Base-by-base conservation (phyloP, 2,329 filamentous ascomycete species). In the Colletotrichum coccodes region DNA sequence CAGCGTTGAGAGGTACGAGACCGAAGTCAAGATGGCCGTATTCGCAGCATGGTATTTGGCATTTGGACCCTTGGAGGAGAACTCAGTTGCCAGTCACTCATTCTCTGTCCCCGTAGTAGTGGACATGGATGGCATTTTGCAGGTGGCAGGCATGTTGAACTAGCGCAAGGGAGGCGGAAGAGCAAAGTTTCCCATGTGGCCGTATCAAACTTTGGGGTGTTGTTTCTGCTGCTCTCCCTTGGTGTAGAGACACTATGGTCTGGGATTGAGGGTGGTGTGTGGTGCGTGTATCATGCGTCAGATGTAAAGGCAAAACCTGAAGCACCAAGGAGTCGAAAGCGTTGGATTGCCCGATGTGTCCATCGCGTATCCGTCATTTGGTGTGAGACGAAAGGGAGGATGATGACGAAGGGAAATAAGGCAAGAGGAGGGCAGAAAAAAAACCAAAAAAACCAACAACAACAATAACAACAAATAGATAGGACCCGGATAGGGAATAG, bases 121-220 rank as follows among this genome's bases (percentile, higher is more conserved):
- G 6, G 12, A 12, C 54, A 57, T 47, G 42, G 44, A 49, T 40
- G 57, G 44, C 14, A 59, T 59, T 47, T 59, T 36, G 40, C 40
- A 44, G 42, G 40, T 34, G 40, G 26, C 54, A 58, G 28, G 54
- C 38, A 44, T 58, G 38, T 58, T 46, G 38, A n/a, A 32, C 26
- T 58, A 46, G 54, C 54, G 44, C 57, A 28, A 38, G 30, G 32
- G 57, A 38, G 44, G 21, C 42, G 40, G 40, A 60, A 18, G 59
- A 53, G 47, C 59, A 53, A 16, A 60, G 60, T 68, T 68, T 65
- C 47, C 57, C 54, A 59, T 65, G 65, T 68, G 53, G 61, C 21
- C 40, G 36, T 58, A 54, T 60, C 60, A 60, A 65, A 65, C 32
- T 60, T 64, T 40, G 46, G 53, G 30, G 16, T 34, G 47, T 28